Conservation (phyloP, 192 early-diverging fungal genomes). For the Jimgerdemannia flammicorona region DNA sequence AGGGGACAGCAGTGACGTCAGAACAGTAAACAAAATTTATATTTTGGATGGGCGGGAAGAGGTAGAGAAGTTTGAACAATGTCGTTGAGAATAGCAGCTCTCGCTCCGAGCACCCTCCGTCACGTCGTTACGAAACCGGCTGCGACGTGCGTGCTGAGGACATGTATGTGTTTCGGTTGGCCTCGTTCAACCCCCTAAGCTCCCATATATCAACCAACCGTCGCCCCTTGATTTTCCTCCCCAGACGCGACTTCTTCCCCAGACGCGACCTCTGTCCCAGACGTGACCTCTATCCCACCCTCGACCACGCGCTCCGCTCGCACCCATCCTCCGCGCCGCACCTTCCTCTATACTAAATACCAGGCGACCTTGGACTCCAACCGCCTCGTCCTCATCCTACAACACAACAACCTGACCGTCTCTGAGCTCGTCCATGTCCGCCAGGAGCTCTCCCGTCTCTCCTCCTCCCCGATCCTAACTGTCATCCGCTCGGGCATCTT, state of each 20-base stretch:
- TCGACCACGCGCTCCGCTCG: not conserved
- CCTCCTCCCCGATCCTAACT: slow-evolving; percentile 32
- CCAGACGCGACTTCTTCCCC: not conserved
- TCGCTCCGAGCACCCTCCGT: no score
- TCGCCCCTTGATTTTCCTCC: no score
- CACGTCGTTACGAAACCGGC: not conserved
- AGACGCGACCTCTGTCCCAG: not conserved
- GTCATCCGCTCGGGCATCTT: slow-evolving; percentile 47
- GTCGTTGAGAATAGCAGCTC: no score
- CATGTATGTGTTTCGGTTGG: not conserved
- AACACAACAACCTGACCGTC: slow-evolving; percentile 60
- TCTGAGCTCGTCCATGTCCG: slow-evolving; percentile 46
- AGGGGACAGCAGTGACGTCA: not conserved
- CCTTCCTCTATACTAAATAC: slow-evolving; percentile 45
- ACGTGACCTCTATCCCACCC: not conserved
- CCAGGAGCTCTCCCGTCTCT: slow-evolving; percentile 27
- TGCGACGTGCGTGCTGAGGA: not conserved
- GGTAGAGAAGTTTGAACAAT: no score
- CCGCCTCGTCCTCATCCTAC: slow-evolving; percentile 47
- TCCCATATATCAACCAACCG: not conserved
- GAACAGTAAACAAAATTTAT: not conserved
- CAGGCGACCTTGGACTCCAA: slow-evolving; percentile 38
- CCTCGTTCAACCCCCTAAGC: not conserved
- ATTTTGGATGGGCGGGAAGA: no score
- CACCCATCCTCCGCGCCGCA: slow-evolving; percentile 18